These are phyloP conservation scores for Cyclospora cayetanensis DNA, from an alignment of 169 alveolate species.

Conservation along the genomic window DNA sequence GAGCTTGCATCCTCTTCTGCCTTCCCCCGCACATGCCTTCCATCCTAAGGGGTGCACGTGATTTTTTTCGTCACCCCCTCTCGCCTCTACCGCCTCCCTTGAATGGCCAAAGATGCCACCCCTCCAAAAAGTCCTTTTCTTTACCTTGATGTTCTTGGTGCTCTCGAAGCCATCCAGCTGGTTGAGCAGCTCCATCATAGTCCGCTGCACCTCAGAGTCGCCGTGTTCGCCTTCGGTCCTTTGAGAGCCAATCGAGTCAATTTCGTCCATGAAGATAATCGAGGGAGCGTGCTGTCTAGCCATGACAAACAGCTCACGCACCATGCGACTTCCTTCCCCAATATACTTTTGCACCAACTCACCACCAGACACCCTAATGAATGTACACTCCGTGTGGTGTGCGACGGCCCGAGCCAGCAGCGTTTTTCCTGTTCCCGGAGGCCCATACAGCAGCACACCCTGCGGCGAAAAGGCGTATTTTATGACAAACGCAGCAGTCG, in stretches of 20 bases:
- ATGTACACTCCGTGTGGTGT: constrained; percentile 98
- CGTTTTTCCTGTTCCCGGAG: constrained; percentile 89
- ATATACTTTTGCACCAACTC: constrained; percentile 98
- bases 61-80: neutral
- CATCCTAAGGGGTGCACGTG: neutral
- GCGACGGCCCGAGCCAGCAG: constrained; percentile 96
- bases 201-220: constrained; percentile 99
- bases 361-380: constrained; percentile 98
- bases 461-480: neutral
- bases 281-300: constrained; percentile 99
- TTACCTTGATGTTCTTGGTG: constrained; percentile 96
- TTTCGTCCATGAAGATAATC: constrained; percentile 99
- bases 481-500: no score
- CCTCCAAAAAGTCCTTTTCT: no score
- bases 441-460: constrained; percentile 33
- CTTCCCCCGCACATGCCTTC: neutral
- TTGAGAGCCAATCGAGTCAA: constrained; percentile 99
- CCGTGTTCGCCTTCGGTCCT: constrained; percentile 93
- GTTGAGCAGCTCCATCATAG: constrained; percentile 99
- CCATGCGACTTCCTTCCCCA: constrained; percentile 99
- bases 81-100: neutral
- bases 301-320: constrained; percentile 98
- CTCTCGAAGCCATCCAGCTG: constrained; percentile 99
- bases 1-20: neutral
- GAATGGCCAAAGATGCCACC: neutral